Conservation (phyloP, 164 flowering plant genomes). For the Annona cherimola region DNA sequence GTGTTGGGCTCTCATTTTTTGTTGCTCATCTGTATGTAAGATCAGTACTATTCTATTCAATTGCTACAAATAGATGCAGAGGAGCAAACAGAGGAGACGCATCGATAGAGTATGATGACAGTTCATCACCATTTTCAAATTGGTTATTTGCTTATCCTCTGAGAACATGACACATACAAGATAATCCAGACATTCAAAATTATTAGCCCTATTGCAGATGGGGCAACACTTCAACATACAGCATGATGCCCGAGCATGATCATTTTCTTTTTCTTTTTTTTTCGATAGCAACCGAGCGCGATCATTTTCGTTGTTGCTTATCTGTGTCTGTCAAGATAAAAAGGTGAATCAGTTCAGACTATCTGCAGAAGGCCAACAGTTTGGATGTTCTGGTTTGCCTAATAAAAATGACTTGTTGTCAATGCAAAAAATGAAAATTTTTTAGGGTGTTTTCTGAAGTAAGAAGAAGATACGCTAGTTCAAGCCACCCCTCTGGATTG, state of each 20-base stretch:
- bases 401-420: background rate
- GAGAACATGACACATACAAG: background rate
- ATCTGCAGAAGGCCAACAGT: background rate
- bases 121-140: background rate
- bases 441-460: background rate
- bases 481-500: conserved; percentile 96
- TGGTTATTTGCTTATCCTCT: background rate
- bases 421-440: background rate
- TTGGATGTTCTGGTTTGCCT: background rate
- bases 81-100: background rate
- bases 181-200: background rate
- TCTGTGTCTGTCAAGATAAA: background rate
- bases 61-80: background rate
- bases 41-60: no score
- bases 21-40: no score
- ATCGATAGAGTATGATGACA: background rate
- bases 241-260: no score
- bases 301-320: background rate
- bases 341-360: background rate
- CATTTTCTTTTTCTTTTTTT: no score
- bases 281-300: background rate
- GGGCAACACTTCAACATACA: no score
- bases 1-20: background rate
- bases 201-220: background rate
- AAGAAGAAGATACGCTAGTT: conserved; percentile 72